phyloP scores from a whole-genome alignment of 1,284 basidiomycete genomes.

The Mycena sp. region DNA sequence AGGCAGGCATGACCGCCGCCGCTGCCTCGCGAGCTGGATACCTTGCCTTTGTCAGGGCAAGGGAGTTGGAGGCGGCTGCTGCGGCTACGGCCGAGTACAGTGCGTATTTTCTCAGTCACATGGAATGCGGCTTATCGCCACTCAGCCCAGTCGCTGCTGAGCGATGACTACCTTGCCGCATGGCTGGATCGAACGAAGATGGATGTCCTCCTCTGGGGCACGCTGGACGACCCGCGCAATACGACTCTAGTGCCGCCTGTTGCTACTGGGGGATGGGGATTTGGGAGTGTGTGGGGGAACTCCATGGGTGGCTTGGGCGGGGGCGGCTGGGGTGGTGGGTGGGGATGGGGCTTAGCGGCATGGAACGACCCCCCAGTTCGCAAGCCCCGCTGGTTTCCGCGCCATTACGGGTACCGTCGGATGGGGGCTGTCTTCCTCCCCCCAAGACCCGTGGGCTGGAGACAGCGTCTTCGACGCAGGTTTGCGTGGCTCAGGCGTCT shows the following conservation, averaged over 20 bases:
- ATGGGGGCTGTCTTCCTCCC: background rate
- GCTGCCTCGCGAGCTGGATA: too few relatives aligned
- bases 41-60: too few relatives aligned
- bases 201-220: background rate
- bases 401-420: background rate
- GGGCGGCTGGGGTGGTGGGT: background rate
- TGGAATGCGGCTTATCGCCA: background rate
- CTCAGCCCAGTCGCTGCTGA: background rate
- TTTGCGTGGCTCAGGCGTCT: background rate
- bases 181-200: background rate
- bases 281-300: background rate
- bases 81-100: background rate
- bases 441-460: background rate
- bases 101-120: background rate
- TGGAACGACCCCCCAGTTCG: background rate
- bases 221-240: background rate
- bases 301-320: background rate
- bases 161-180: background rate
- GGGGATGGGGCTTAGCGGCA: background rate
- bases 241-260: too few relatives aligned
- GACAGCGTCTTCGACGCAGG: background rate
- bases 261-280: background rate
- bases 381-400: background rate
- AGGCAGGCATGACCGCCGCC: too few relatives aligned
- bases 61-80: background rate